Evolutionary conservation across 768 basidiomycete species (phyloP).

Genomic region (Lactarius evosmus): DNA sequence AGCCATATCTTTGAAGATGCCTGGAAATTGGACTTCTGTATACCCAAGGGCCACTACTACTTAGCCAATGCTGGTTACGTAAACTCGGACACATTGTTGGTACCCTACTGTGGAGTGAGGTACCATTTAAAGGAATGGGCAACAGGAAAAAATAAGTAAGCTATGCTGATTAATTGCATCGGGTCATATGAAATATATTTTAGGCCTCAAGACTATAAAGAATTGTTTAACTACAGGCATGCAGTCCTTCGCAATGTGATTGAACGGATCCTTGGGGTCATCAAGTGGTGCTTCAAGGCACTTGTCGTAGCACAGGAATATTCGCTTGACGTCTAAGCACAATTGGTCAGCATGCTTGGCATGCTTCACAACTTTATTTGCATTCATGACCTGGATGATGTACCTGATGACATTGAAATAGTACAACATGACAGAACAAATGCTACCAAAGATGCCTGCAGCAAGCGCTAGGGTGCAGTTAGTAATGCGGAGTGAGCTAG

Average conservation of each 20-base stretch:
- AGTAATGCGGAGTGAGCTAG: no score
- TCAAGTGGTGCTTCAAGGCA: slow-evolving; percentile 26
- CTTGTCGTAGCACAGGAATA: slow-evolving; percentile 28
- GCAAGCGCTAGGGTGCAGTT: no score
- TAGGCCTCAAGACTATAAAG: slow-evolving; percentile 25
- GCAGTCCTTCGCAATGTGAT: slow-evolving; percentile 27
- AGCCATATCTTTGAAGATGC: slow-evolving; percentile 32
- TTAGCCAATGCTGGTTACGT: slow-evolving; percentile 38
- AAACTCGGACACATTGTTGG: slow-evolving; percentile 30
- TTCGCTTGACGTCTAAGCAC: slow-evolving; percentile 32
- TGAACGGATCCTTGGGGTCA: slow-evolving; percentile 30
- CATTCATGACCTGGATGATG: slow-evolving; percentile 31
- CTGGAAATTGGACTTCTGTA: slow-evolving; percentile 27
- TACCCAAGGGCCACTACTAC: slow-evolving; percentile 33
- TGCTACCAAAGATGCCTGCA: slow-evolving; percentile 15
- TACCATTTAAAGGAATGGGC: slow-evolving; percentile 40
- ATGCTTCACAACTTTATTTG: slow-evolving; percentile 38
- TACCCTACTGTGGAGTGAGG: slow-evolving; percentile 33
- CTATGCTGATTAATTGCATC: no score
- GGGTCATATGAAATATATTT: slow-evolving; percentile 4
- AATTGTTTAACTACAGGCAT: slow-evolving; percentile 30
- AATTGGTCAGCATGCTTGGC: slow-evolving; percentile 32
- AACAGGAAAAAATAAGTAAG: no score
- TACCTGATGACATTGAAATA: background rate
- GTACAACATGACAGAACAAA: slow-evolving; percentile 23